Evolutionary conservation across 495 filamentous ascomycete species (phyloP).

Genomic region (Tuber umbilicatum): DNA sequence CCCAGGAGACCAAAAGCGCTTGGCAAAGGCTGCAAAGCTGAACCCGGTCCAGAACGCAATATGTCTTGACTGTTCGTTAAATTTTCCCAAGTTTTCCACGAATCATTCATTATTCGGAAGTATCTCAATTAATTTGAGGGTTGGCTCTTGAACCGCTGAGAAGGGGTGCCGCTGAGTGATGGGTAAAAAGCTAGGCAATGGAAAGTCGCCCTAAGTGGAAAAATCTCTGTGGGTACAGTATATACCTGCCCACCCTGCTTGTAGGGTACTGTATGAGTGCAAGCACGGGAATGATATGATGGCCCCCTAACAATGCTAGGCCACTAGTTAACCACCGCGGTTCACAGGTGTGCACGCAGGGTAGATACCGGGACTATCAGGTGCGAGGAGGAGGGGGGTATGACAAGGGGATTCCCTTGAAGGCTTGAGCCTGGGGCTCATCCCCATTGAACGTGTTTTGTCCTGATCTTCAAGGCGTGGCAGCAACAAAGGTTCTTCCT

Average conservation of each 20-base stretch:
- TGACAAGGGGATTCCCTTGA: background rate
- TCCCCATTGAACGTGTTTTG: background rate
- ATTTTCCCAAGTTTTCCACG: background rate
- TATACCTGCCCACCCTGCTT: background rate
- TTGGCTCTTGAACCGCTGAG: background rate
- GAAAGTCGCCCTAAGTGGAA: background rate
- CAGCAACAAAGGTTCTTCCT: background rate
- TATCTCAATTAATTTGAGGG: background rate
- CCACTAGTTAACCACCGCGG: background rate
- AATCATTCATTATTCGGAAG: slow-evolving; percentile 1
- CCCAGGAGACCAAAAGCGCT: background rate
- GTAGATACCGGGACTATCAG: background rate
- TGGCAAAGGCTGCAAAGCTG: background rate
- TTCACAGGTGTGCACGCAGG: background rate
- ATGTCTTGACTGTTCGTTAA: background rate
- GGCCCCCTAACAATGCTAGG: background rate
- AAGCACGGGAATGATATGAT: too few species aligned
- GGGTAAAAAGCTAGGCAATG: background rate
- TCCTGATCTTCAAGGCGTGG: background rate
- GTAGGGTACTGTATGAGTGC: too few species aligned
- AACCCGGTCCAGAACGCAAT: background rate
- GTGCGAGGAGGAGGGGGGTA: background rate
- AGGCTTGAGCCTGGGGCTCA: background rate
- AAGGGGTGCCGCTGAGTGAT: background rate
- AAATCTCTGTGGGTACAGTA: background rate